A percentile compares a stretch with the other conserved stretches of the same genome.
Evolutionary conservation across 352 stramenopile species (phyloP).

Genomic region (Globisporangium paddicum): DNA sequence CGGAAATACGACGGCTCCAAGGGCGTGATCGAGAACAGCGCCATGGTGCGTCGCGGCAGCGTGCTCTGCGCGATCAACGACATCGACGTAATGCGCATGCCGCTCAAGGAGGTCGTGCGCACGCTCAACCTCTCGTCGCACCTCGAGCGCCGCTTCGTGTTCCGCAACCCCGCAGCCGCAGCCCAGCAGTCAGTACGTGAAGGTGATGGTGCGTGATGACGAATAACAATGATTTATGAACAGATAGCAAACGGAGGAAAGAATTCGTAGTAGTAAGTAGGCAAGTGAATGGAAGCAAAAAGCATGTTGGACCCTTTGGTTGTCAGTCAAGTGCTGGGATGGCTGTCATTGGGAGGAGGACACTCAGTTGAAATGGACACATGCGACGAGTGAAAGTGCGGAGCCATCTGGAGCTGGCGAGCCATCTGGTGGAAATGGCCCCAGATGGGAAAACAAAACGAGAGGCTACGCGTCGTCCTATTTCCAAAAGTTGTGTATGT

Average conservation of each 20-base stretch:
- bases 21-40: conserved; percentile 74
- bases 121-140: conserved; percentile 72
- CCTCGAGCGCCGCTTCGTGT: conserved; percentile 69
- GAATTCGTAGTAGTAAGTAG: conserved; percentile 1
- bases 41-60: conserved; percentile 56
- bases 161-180: conserved; percentile 27
- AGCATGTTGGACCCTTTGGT: not conserved
- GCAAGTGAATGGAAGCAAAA: not conserved
- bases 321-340: not conserved
- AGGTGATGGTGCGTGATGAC: not conserved
- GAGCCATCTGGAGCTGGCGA: not conserved
- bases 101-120: conserved; percentile 62
- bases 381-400: not conserved
- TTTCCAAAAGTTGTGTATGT: not conserved
- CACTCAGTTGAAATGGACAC: not conserved
- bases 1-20: conserved; percentile 57
- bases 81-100: conserved; percentile 62
- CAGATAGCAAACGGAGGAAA: not conserved
- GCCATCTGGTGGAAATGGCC: not conserved
- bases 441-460: not conserved
- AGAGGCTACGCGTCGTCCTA: not conserved
- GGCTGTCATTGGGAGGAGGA: not conserved
- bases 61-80: conserved; percentile 78
- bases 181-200: not conserved
- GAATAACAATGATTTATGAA: conserved; percentile 1